phyloP scores from a whole-genome alignment of 2,329 filamentous ascomycete genomes.

The Chaetomium olivaceum region DNA sequence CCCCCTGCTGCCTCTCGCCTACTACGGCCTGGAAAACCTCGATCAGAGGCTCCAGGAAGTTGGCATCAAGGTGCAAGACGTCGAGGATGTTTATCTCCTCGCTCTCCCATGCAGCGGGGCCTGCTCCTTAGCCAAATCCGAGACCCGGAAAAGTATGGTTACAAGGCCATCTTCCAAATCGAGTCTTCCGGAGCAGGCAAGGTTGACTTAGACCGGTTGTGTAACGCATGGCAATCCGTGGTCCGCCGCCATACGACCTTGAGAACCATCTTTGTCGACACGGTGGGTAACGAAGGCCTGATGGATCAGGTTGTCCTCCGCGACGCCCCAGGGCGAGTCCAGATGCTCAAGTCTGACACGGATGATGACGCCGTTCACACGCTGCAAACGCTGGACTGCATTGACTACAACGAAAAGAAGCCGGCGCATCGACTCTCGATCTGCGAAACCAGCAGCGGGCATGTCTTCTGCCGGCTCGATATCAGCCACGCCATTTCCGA shows the following conservation, averaged over 20 bases:
- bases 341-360: constrained; percentile 16
- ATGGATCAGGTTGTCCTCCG: constrained; percentile 40
- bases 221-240: constrained; percentile 33
- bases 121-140: constrained; percentile 40
- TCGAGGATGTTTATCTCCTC: constrained; percentile 43
- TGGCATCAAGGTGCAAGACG: constrained; percentile 24
- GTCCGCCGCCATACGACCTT: constrained; percentile 37
- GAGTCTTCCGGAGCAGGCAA: not conserved
- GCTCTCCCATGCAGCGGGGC: constrained; percentile 42
- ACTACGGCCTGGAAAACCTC: constrained; percentile 35
- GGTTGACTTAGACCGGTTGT: constrained; percentile 24
- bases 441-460: constrained; percentile 16
- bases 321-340: constrained; percentile 12
- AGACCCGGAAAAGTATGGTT: constrained; percentile 33
- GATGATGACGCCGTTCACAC: constrained; percentile 12
- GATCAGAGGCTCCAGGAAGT: constrained; percentile 29
- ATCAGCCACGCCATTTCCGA: constrained; percentile 54
- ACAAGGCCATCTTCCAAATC: constrained; percentile 30
- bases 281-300: constrained; percentile 29
- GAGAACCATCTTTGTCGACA: constrained; percentile 39
- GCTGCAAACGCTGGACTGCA: constrained; percentile 13
- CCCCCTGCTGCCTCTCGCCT: constrained; percentile 38
- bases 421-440: constrained; percentile 29
- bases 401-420: constrained; percentile 28
- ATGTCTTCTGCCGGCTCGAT: constrained; percentile 36